Percentiles rank a stretch among this genome's conserved stretches.
These are phyloP conservation scores for Epichloe festucae DNA, from an alignment of 2,329 filamentous ascomycete genomes.

Conservation along the genomic window DNA sequence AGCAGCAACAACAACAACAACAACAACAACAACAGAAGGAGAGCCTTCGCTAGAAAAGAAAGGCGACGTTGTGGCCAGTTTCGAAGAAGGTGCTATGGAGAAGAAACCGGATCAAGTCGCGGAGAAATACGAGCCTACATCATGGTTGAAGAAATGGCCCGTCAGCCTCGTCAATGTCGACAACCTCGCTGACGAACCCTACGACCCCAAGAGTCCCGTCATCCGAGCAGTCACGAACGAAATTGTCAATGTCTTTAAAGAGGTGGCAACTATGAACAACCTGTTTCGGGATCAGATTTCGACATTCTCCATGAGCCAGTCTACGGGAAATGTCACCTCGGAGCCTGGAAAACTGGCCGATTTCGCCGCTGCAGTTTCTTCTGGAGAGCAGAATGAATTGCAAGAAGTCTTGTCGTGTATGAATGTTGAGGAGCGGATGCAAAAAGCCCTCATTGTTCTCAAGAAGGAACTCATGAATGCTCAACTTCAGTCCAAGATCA, in stretches of 20 bases:
- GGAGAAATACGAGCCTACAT: slow-evolving; percentile 68
- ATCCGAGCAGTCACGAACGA: slow-evolving; percentile 91
- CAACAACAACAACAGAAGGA: slow-evolving; percentile 29
- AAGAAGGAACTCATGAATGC: slow-evolving; percentile 99
- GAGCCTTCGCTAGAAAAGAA: slow-evolving; percentile 52
- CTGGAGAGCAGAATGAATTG: slow-evolving; percentile 79
- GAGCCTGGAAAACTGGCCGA: slow-evolving; percentile 93
- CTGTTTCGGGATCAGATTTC: slow-evolving; percentile 96
- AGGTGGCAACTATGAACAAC: slow-evolving; percentile 85
- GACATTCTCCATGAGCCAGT: slow-evolving; percentile 91
- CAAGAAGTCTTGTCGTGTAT: slow-evolving; percentile 83
- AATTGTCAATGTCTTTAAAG: slow-evolving; percentile 98
- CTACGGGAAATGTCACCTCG: slow-evolving; percentile 84
- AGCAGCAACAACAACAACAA: slow-evolving; percentile 8
- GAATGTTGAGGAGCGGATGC: slow-evolving; percentile 83
- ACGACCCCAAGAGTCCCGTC: slow-evolving; percentile 78
- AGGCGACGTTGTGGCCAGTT: slow-evolving; percentile 92
- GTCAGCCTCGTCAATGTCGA: slow-evolving; percentile 94
- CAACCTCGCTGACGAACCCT: slow-evolving; percentile 77
- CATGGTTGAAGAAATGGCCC: slow-evolving; percentile 80
- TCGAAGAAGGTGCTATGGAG: slow-evolving; percentile 69
- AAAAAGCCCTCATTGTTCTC: slow-evolving; percentile 79
- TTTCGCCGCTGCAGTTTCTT: slow-evolving; percentile 93
- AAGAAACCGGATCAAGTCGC: slow-evolving; percentile 36
- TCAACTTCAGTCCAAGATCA: slow-evolving; percentile 91